Evolutionary conservation across 2,329 filamentous ascomycete genomes (phyloP).

Genomic region (Periconia sp.): DNA sequence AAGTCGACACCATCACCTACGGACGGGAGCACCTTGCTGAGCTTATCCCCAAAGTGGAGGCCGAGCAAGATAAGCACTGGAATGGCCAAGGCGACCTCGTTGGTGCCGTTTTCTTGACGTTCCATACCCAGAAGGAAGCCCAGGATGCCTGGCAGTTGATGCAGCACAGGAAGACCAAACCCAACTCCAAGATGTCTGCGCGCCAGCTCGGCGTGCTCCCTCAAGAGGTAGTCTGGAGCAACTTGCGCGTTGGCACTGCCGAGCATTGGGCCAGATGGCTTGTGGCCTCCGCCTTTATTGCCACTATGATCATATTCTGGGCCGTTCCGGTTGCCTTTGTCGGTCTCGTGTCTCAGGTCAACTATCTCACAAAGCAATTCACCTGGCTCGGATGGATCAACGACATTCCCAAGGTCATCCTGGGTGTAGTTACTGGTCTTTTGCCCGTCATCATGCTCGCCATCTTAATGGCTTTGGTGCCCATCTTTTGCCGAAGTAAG

Average conservation of each 20-base stretch:
- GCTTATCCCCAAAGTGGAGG: constrained; percentile 69
- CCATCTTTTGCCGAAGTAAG: constrained; percentile 44
- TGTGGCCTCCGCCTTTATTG: constrained; percentile 42
- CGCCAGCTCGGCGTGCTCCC: constrained; percentile 48
- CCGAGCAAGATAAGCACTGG: constrained; percentile 67
- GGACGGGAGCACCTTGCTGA: constrained; percentile 73
- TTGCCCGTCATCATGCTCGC: constrained; percentile 47
- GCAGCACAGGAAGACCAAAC: constrained; percentile 37
- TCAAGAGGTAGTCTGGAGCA: constrained; percentile 51
- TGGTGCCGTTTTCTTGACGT: constrained; percentile 85
- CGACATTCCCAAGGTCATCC: constrained; percentile 42
- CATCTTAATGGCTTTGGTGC: constrained; percentile 48
- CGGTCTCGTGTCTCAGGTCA: constrained; percentile 49
- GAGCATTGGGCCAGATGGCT: constrained; percentile 35
- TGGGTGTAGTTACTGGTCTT: constrained; percentile 51
- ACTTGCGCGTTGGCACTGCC: constrained; percentile 42
- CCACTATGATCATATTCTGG: constrained; percentile 49
- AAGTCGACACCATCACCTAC: constrained; percentile 78
- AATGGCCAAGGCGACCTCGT: constrained; percentile 67
- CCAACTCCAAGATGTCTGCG: constrained; percentile 40
- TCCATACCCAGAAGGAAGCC: constrained; percentile 76
- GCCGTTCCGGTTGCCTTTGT: constrained; percentile 49
- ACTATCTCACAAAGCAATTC: constrained; percentile 43
- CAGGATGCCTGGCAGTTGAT: constrained; percentile 79
- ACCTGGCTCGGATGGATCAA: constrained; percentile 47